Evolutionary conservation across 768 basidiomycete species (phyloP).

Genomic region (Lepiota subincarnata): DNA sequence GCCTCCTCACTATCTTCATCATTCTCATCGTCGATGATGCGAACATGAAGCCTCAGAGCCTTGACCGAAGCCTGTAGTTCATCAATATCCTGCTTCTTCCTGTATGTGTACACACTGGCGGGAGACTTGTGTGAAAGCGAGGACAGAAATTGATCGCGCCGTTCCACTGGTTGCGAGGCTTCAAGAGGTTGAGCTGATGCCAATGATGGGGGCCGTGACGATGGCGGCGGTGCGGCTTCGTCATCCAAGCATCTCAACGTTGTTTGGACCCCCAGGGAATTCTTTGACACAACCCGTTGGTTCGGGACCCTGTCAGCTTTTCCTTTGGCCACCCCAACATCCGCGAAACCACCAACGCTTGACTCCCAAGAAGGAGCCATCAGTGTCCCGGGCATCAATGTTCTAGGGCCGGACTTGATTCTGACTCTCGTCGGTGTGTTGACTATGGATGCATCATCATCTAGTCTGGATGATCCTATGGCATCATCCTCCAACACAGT

Average conservation of each 20-base stretch:
- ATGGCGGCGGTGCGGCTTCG: slow-evolving; percentile 7
- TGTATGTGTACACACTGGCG: slow-evolving; percentile 48
- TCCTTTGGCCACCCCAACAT: slow-evolving; percentile 7
- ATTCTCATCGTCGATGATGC: slow-evolving; percentile 33
- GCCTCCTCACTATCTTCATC: slow-evolving; percentile 33
- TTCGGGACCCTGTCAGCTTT: slow-evolving; percentile 18
- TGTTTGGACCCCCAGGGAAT: slow-evolving; percentile 5
- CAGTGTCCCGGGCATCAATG: slow-evolving; percentile 56
- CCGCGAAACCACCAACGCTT: slow-evolving; percentile 26
- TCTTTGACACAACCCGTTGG: slow-evolving; percentile 16
- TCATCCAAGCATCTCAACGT: slow-evolving; percentile 10
- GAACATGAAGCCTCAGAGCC: slow-evolving; percentile 39
- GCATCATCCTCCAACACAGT: slow-evolving; percentile 24
- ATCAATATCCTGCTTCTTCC: slow-evolving; percentile 36
- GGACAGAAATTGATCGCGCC: slow-evolving; percentile 48
- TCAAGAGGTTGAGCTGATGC: slow-evolving; percentile 28
- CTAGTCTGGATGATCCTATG: slow-evolving; percentile 12
- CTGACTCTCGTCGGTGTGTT: slow-evolving; percentile 16
- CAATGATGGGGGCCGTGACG: slow-evolving; percentile 13
- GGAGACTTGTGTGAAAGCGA: slow-evolving; percentile 37
- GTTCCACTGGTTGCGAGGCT: slow-evolving; percentile 49
- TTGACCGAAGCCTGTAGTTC: slow-evolving; percentile 36
- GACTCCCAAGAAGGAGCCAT: slow-evolving; percentile 44
- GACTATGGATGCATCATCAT: slow-evolving; percentile 16
- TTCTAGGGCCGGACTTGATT: slow-evolving; percentile 25